These are phyloP conservation scores for Paraglomus brasilianum DNA, from an alignment of 192 early-diverging fungal genomes.

Conservation along the genomic window DNA sequence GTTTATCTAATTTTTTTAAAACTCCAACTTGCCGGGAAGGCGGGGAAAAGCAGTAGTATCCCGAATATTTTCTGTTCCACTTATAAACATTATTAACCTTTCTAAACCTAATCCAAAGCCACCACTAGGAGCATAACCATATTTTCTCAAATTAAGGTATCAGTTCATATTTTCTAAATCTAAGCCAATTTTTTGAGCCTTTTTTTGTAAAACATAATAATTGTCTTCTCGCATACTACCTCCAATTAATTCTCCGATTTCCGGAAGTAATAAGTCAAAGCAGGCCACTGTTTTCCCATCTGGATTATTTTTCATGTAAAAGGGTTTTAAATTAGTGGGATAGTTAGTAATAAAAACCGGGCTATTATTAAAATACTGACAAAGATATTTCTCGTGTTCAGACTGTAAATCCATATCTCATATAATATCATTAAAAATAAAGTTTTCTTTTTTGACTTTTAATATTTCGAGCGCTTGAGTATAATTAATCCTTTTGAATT, in stretches of 20 bases:
- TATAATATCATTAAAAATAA: slow-evolving; percentile 55
- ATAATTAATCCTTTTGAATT: too few species aligned
- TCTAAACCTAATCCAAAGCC: slow-evolving; percentile 93
- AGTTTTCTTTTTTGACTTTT: slow-evolving; percentile 49
- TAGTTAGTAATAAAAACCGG: slow-evolving; percentile 94
- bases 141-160: slow-evolving; percentile 82
- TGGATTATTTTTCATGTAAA: slow-evolving; percentile 74
- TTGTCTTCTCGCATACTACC: slow-evolving; percentile 81
- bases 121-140: slow-evolving; percentile 78
- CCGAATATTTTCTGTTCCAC: slow-evolving; percentile 75
- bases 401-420: slow-evolving; percentile 77
- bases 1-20: too few species aligned
- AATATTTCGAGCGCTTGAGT: slow-evolving; percentile 75
- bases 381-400: slow-evolving; percentile 85
- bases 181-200: slow-evolving; percentile 55
- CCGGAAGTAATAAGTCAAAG: slow-evolving; percentile 80
- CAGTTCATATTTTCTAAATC: slow-evolving; percentile 71
- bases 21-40: slow-evolving; percentile 49
- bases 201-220: slow-evolving; percentile 50
- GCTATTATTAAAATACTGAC: slow-evolving; percentile 53
- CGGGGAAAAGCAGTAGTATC: slow-evolving; percentile 66
- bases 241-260: slow-evolving; percentile 81
- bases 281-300: slow-evolving; percentile 73
- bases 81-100: slow-evolving; percentile 74
- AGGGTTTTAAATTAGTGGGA: slow-evolving; percentile 75